phyloP scores from a whole-genome alignment of 140 eudicot genomes.

The Anethum foeniculum region DNA sequence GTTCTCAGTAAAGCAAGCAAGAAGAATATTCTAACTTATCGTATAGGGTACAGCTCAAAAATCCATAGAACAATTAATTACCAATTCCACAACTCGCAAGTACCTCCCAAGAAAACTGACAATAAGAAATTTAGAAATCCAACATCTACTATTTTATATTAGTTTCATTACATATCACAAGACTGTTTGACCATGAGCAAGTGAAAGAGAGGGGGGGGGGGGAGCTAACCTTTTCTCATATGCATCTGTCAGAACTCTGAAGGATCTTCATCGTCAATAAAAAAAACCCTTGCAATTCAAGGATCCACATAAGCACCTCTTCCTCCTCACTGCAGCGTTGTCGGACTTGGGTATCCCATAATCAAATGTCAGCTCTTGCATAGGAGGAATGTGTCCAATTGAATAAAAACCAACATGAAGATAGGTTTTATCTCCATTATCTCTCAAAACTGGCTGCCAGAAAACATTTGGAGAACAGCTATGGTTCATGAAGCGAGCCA shows the following conservation, averaged over 20 bases:
- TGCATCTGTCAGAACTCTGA: background rate
- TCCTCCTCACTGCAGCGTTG: conserved; percentile 38
- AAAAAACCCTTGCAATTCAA: conserved; percentile 69
- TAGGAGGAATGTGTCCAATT: conserved; percentile 68
- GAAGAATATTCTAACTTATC: background rate
- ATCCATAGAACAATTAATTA: background rate
- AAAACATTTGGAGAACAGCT: conserved; percentile 80
- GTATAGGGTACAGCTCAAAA: background rate
- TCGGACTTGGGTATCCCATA: conserved; percentile 57
- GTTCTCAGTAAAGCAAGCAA: background rate
- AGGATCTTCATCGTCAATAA: conserved; percentile 23
- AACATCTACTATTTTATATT: background rate
- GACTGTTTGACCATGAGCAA: background rate
- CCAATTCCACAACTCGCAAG: background rate
- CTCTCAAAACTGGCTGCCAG: conserved; percentile 83
- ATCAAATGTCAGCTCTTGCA: conserved; percentile 77
- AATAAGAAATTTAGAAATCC: background rate
- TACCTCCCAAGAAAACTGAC: background rate
- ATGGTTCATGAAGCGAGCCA: conserved; percentile 97
- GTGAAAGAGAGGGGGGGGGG: no score
- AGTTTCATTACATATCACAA: background rate
- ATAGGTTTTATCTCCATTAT: conserved; percentile 39
- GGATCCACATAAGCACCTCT: conserved; percentile 72
- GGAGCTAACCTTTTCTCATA: conserved; percentile 18
- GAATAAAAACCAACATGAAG: conserved; percentile 78